Conservation (phyloP, 371 early-diverging fungal species). For the Basidiobolus meristosporus region DNA sequence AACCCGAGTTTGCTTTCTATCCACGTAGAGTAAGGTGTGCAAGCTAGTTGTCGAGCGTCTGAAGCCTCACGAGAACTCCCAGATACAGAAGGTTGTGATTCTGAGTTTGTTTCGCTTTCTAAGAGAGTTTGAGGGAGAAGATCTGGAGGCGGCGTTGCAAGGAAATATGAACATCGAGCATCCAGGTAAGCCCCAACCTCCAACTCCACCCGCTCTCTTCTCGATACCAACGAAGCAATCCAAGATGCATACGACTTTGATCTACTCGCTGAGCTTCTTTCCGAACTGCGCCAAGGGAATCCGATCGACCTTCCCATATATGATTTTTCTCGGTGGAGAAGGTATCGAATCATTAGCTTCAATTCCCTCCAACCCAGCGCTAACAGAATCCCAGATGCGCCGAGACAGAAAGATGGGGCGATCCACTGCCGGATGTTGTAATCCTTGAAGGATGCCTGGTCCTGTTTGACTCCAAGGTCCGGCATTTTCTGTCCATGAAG, state of each 20-base stretch:
- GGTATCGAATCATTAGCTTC: slow-evolving; percentile 9
- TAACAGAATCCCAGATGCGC: not conserved
- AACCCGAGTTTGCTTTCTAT: not conserved
- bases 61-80: not conserved
- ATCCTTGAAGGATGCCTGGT: slow-evolving; percentile 38
- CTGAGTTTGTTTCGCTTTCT: slow-evolving; percentile 33
- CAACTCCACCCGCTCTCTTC: not conserved
- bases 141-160: slow-evolving; percentile 13
- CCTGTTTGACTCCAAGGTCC: slow-evolving; percentile 24
- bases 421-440: slow-evolving; percentile 27
- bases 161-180: slow-evolving; percentile 25
- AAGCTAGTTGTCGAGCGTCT: not conserved
- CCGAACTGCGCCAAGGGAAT: slow-evolving; percentile 17
- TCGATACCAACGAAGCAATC: not conserved
- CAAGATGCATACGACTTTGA: slow-evolving; percentile 33
- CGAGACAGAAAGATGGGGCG: slow-evolving; percentile 9
- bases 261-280: slow-evolving; percentile 17
- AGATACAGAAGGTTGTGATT: slow-evolving; percentile 10
- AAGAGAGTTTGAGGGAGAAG: slow-evolving; percentile 19
- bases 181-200: slow-evolving; percentile 13
- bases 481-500: slow-evolving; percentile 33
- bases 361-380: slow-evolving; percentile 1
- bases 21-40: slow-evolving; percentile 1
- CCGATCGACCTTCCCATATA: slow-evolving; percentile 23
- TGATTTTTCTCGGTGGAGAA: slow-evolving; percentile 17